Evolutionary conservation across 352 stramenopile genomes (phyloP).

Genomic region (Detonula confervacea): DNA sequence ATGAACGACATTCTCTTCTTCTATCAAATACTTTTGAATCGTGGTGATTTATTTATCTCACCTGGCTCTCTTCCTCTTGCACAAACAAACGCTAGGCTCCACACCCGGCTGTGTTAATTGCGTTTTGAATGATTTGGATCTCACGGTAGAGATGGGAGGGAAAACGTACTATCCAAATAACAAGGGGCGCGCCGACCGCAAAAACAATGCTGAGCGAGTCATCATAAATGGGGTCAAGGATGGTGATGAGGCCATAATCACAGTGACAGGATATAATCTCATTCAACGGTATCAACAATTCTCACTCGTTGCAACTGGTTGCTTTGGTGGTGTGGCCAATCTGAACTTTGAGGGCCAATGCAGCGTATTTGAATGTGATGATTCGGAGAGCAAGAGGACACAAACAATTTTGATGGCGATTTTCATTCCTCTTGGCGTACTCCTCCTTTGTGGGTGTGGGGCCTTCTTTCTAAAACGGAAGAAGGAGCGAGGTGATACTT

Average conservation of each 20-base stretch:
- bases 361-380: constrained; percentile 48
- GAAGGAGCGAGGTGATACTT: background rate
- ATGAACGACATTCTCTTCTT: no score
- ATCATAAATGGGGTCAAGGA: constrained; percentile 23
- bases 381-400: constrained; percentile 18
- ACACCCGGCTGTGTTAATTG: constrained; percentile 24
- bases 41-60: no score
- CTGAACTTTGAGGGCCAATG: constrained; percentile 19
- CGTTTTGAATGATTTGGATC: constrained; percentile 37
- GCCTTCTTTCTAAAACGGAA: background rate
- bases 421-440: constrained; percentile 29
- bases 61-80: no score
- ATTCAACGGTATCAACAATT: constrained; percentile 23
- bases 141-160: constrained; percentile 12
- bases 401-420: constrained; percentile 32
- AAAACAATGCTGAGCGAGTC: constrained; percentile 41
- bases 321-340: constrained; percentile 49
- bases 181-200: background rate
- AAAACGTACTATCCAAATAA: constrained; percentile 29
- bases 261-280: constrained; percentile 31
- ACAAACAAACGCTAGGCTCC: no score
- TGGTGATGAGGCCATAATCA: constrained; percentile 23
- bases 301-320: constrained; percentile 28
- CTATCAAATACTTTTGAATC: no score
- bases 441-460: constrained; percentile 17